Conservation (phyloP, 2,329 filamentous ascomycete species). For the Dothistroma septosporum region DNA sequence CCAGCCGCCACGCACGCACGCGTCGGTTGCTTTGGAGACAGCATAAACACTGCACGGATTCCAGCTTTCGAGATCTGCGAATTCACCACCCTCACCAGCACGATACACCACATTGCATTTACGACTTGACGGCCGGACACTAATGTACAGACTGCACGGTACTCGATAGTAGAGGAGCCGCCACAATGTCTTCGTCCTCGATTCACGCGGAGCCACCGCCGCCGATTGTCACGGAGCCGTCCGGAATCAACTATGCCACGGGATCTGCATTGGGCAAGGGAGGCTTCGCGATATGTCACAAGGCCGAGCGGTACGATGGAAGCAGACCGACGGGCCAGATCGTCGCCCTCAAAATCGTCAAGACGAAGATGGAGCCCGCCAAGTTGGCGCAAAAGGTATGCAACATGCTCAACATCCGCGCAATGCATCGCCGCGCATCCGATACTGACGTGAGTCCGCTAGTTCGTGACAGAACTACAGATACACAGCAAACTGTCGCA, state of each 20-base stretch:
- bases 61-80: not conserved
- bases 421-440: not conserved
- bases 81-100: not conserved
- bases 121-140: constrained; percentile 1
- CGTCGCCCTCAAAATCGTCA: constrained; percentile 78
- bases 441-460: constrained; percentile 10
- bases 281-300: constrained; percentile 78
- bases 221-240: constrained; percentile 61
- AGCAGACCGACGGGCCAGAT: constrained; percentile 57
- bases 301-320: constrained; percentile 59
- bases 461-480: constrained; percentile 80
- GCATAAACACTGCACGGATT: not conserved
- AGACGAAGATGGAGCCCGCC: constrained; percentile 69
- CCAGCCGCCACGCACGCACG: no score
- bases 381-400: constrained; percentile 80
- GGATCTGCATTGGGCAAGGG: constrained; percentile 73
- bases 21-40: not conserved
- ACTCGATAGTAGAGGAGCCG: constrained; percentile 9
- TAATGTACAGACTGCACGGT: constrained; percentile 1
- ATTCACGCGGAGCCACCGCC: constrained; percentile 51
- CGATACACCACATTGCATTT: not conserved
- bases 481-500: constrained; percentile 98
- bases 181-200: constrained; percentile 32
- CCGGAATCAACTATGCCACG: constrained; percentile 69
- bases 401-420: not conserved